Conservation (phyloP, 768 basidiomycete genomes). For the Heimioporus sp. region DNA sequence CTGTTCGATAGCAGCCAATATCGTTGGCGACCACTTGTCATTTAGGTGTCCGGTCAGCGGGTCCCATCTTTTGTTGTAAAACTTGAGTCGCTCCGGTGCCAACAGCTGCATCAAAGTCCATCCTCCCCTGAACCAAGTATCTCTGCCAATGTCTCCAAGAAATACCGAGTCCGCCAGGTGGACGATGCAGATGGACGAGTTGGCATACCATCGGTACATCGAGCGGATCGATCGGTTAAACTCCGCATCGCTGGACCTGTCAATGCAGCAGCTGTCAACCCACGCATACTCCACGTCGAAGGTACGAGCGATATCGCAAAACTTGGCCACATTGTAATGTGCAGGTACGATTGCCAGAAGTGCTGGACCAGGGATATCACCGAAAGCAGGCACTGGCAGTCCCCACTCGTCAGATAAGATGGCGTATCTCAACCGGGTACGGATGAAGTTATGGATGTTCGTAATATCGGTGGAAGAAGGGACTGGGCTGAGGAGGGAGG, state of each 20-base stretch:
- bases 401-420: background rate
- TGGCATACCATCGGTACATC: background rate
- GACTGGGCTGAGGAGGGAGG: background rate
- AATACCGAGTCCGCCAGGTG: background rate
- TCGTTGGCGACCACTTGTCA: background rate
- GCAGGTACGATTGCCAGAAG: background rate
- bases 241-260: background rate
- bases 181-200: background rate
- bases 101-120: conserved; percentile 11
- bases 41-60: background rate
- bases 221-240: background rate
- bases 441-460: background rate
- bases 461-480: background rate
- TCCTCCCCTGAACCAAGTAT: conserved; percentile 1
- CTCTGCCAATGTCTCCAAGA: background rate
- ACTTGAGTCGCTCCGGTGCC: conserved; percentile 6
- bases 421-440: background rate
- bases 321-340: background rate
- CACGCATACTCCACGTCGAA: background rate
- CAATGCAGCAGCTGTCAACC: background rate
- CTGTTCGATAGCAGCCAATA: background rate
- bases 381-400: background rate
- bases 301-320: background rate
- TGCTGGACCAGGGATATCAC: background rate
- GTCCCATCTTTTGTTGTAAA: background rate